phyloP scores from a whole-genome alignment of 768 basidiomycete species.

The Chalciporus chontae region DNA sequence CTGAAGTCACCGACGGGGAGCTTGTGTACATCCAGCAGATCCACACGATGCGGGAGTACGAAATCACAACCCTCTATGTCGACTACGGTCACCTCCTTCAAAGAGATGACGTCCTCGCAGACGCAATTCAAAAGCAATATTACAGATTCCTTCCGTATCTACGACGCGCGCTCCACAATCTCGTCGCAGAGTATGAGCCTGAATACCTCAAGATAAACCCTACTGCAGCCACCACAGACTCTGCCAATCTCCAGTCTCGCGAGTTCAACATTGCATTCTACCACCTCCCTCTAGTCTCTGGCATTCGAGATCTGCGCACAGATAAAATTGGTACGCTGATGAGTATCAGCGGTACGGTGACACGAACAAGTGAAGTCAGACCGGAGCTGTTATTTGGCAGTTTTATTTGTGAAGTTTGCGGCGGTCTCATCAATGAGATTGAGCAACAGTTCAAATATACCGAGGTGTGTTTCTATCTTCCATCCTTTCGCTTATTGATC shows the following conservation, averaged over 20 bases:
- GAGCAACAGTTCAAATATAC: constrained; percentile 99
- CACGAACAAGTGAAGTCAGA: constrained; percentile 94
- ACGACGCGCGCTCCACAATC: constrained; percentile 83
- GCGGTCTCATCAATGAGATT: constrained; percentile 82
- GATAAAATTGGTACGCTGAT: constrained; percentile 92
- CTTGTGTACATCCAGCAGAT: constrained; percentile 90
- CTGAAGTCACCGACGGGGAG: constrained; percentile 55
- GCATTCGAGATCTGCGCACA: constrained; percentile 90
- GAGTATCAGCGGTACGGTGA: constrained; percentile 96
- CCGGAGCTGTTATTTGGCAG: constrained; percentile 93
- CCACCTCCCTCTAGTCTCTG: constrained; percentile 88
- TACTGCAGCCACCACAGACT: constrained; percentile 80
- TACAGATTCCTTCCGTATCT: constrained; percentile 96
- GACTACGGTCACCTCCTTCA: constrained; percentile 90
- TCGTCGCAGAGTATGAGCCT: constrained; percentile 87
- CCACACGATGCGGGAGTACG: constrained; percentile 91
- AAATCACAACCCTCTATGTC: constrained; percentile 93
- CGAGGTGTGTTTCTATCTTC: constrained; percentile 51
- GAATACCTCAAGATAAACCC: constrained; percentile 95
- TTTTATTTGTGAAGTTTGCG: constrained; percentile 89
- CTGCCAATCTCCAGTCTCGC: constrained; percentile 83
- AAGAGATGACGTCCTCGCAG: constrained; percentile 88
- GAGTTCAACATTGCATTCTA: constrained; percentile 97
- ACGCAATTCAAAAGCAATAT: constrained; percentile 92
- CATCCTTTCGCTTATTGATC: constrained; percentile 1